Conservation (phyloP, 78 protist species). For the Thecamonas trahens region DNA sequence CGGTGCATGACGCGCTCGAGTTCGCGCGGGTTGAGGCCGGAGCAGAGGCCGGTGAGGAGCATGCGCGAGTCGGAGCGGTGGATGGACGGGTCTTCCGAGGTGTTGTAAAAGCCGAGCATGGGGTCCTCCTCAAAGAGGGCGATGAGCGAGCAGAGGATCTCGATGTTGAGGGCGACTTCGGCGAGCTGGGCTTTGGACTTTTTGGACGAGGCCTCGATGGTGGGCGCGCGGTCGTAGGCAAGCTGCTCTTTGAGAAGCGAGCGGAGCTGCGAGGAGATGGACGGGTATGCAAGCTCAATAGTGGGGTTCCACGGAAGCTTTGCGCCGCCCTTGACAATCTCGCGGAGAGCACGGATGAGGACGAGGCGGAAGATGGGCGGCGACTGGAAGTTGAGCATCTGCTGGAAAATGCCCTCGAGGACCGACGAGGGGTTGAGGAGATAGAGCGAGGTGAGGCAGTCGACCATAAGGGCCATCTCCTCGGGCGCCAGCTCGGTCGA, state of each 20-base stretch:
- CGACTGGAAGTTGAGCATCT: neutral
- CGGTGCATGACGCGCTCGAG: too few species aligned
- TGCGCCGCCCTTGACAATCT: conserved; percentile 18
- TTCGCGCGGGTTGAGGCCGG: too few species aligned
- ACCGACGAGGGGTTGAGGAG: conserved; percentile 24
- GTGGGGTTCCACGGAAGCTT: conserved; percentile 44
- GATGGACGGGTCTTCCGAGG: too few species aligned
- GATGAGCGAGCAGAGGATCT: conserved; percentile 23
- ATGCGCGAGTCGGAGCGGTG: too few species aligned
- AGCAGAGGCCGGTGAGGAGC: too few species aligned
- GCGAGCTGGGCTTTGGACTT: conserved; percentile 41
- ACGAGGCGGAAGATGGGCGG: conserved; percentile 39
- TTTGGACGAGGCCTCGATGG: too few species aligned
- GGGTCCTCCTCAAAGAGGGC: conserved; percentile 43
- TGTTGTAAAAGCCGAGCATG: too few species aligned
- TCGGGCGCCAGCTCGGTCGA: too few species aligned
- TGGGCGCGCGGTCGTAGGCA: too few species aligned
- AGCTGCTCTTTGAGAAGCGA: neutral
- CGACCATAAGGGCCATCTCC: conserved; percentile 30
- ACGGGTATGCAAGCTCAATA: conserved; percentile 19
- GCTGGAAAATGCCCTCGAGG: neutral
- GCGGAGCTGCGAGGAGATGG: conserved; percentile 23
- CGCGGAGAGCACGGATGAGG: conserved; percentile 6
- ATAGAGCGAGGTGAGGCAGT: conserved; percentile 15
- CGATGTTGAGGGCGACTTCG: conserved; percentile 23